Evolutionary conservation across 1,284 basidiomycete genomes (phyloP), one percentile per base, ranked within the genome.

Genomic region (Malassezia nana): DNA sequence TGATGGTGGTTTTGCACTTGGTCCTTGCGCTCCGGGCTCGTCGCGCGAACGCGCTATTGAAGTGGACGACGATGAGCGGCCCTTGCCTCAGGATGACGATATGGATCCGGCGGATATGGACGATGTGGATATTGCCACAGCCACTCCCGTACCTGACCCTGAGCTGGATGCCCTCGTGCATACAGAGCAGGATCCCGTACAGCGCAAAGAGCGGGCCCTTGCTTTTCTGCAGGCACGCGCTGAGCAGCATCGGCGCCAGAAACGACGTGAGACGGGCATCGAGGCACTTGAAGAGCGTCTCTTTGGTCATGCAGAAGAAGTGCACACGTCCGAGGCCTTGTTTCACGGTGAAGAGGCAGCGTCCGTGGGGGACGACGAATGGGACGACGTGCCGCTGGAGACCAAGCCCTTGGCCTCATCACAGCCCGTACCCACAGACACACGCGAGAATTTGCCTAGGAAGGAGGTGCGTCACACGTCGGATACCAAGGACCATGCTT

Each of bases 1-100:
- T 26, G 84, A 83, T 26, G 89, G 89, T 2, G 94, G 94, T 0
- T 99, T 90, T 86, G 83, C 92, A 22, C 77, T 99, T 20, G 94
- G 92, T 1, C 84, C 95, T 25, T 80, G 83, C 33, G 83, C 91
- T 33, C 61, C 85, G 84, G 81, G 89, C 68, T 3, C 60, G 4
- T 86, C 82, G 3, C 78, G 80, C 53, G 80, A 83, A 38, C 89
- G 88, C 64, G 90, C 92, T 0, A 95, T 98, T 58, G 81, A 84
- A 53, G 82, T 96, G 57, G 69, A 70, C 20, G 55, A 60, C 22
- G 64, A 67, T 33, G 59, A 63, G 55, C 45, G 56, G 58, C 28
- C 58, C 54, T 60, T 59, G 26, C 62, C 64, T 16, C 55, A 57
- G 22, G 60, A 60, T 3, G 58, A 60, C 28, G 51, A 57, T 4